These are phyloP conservation scores for Apophysomyces sp. DNA, from an alignment of 371 early-diverging fungal species.

Conservation along the genomic window DNA sequence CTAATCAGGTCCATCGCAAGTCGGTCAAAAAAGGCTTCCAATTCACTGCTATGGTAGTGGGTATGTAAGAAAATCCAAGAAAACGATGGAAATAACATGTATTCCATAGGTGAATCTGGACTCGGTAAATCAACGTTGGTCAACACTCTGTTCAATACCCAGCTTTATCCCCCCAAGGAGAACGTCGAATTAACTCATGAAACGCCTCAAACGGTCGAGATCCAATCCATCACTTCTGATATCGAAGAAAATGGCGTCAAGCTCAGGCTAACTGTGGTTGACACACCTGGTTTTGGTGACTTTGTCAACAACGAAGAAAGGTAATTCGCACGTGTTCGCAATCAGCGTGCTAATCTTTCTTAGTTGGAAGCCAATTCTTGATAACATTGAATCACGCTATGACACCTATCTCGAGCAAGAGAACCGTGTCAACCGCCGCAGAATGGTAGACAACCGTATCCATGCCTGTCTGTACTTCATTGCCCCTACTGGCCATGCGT, in stretches of 20 bases:
- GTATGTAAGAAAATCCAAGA: conserved; percentile 26
- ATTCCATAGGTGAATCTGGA: conserved; percentile 78
- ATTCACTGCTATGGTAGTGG: conserved; percentile 97
- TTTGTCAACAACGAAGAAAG: conserved; percentile 92
- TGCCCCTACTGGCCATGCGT: conserved; percentile 91
- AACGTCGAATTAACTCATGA: conserved; percentile 76
- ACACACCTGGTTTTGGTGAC: conserved; percentile 94
- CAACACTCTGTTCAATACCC: conserved; percentile 96
- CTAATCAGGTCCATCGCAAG: conserved; percentile 98
- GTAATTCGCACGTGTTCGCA: conserved; percentile 23
- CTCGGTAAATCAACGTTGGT: conserved; percentile 98
- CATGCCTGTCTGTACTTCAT: conserved; percentile 99
- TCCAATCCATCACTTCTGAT: conserved; percentile 86
- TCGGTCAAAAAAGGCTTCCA: conserved; percentile 98
- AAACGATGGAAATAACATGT: background rate
- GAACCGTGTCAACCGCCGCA: conserved; percentile 83
- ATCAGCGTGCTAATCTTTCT: background rate
- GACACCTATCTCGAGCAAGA: conserved; percentile 94
- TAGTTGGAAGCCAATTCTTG: conserved; percentile 93
- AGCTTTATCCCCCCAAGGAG: conserved; percentile 82
- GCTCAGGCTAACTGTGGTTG: conserved; percentile 90
- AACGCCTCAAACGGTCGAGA: conserved; percentile 88
- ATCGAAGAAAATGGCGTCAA: conserved; percentile 85
- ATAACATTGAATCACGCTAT: conserved; percentile 93
- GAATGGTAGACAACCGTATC: conserved; percentile 89